Evolutionary conservation across 768 basidiomycete species (phyloP), one percentile per base, ranked within the genome.

Genomic region (Mycena vitilis): DNA sequence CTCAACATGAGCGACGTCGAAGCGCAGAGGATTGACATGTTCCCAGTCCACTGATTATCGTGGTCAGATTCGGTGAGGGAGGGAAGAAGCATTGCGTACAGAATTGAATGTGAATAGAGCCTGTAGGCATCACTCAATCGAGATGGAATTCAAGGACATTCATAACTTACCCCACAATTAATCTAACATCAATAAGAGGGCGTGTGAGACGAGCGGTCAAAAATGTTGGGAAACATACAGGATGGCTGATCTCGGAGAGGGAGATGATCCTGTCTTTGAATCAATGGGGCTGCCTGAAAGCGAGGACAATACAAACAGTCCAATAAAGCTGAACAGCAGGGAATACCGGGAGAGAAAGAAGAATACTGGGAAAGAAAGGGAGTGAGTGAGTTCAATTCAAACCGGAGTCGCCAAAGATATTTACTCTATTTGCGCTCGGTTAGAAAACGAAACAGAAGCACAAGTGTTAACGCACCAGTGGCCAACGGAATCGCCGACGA

Each of bases 301-400:
- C 30, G 60, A 53, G 45, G 45, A 37, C 3, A 78, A 36, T 47
- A n/a, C 87, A 78, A 74, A 90, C 90, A 92, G 70, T 64, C 91
- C 90, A 70, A 89, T 76, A 73, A 91, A 82, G 5, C 90, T 85
- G 64, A 87, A 81, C n/a, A 92, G 73, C 83, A 92, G 88, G 76
- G 88, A 90, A 75, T 92, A 92, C 67, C 91, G 87, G 75, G 87
- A 89, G 30, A 90, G 79, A 75, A 93, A 91, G 75, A 90, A 90
- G 68, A 90, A 88, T 30, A 87, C 90, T 81, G 54, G 2, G 25
- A 44, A 30, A 30, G 30, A 30, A 5, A 30, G 30, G 51, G 16
- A 20, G 18, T 8, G 36, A 34, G 68, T 71, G 52, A 57, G 69
- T 45, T 48, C 15, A 54, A 51, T 54, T 30, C 16, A 59, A 12